Conservation (phyloP, 192 early-diverging fungal species). For the Backusella tarrabulga region DNA sequence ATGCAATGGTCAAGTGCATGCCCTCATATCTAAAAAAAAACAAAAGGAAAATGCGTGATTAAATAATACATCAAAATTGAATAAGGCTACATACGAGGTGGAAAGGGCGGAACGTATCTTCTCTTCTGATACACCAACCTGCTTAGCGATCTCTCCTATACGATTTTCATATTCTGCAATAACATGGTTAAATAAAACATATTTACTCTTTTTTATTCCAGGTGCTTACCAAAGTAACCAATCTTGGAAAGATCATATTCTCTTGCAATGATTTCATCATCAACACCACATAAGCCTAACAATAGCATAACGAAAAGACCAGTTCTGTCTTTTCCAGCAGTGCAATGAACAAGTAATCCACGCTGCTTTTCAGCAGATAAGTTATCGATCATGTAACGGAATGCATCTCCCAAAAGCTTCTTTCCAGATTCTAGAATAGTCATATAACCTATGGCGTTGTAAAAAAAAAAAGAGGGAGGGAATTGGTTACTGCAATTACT, state of each 20-base stretch:
- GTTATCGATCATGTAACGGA: constrained; percentile 44
- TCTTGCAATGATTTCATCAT: constrained; percentile 63
- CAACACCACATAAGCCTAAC: constrained; percentile 59
- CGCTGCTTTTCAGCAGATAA: constrained; percentile 9
- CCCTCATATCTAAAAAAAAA: constrained; percentile 13
- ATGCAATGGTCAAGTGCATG: constrained; percentile 32
- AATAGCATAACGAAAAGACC: constrained; percentile 60
- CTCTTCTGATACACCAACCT: constrained; percentile 16
- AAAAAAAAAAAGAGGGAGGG: not conserved
- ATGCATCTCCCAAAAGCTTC: constrained; percentile 36
- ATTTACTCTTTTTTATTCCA: not conserved
- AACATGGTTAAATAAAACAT: not conserved
- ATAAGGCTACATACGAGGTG: constrained; percentile 9
- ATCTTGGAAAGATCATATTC: constrained; percentile 59
- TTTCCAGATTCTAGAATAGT: constrained; percentile 44
- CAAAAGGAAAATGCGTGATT: not conserved
- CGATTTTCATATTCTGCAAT: not conserved
- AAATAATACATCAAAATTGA: not conserved
- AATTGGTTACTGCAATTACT: not conserved
- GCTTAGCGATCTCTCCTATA: constrained; percentile 16
- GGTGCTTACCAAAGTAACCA: constrained; percentile 36
- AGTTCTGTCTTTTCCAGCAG: constrained; percentile 71
- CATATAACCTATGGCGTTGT: constrained; percentile 33
- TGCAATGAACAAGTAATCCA: constrained; percentile 65
- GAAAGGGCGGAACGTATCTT: constrained; percentile 28